These are phyloP conservation scores for Mucor piriformis DNA, from an alignment of 371 early-diverging fungal species.

Conservation along the genomic window DNA sequence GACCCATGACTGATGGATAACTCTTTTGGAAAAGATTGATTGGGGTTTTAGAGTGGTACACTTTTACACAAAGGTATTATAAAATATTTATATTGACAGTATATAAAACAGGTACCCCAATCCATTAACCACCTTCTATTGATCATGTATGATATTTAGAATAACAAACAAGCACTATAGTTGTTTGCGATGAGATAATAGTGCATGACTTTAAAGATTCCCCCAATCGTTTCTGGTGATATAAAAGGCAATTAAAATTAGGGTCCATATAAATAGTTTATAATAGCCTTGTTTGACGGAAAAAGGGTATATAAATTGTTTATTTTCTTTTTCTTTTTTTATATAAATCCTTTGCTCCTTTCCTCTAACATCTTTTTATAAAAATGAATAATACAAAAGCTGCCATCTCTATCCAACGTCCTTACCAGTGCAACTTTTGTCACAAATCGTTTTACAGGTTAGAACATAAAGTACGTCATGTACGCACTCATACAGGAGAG, in stretches of 20 bases:
- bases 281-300: slow-evolving; percentile 14
- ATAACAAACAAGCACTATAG: neutral
- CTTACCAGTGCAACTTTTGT: slow-evolving; percentile 74
- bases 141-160: no score
- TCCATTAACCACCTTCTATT: neutral
- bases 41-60: neutral
- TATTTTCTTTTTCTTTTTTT: slow-evolving; percentile 8
- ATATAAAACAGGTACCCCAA: no score
- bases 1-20: no score
- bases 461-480: slow-evolving; percentile 82
- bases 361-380: neutral
- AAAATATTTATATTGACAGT: no score
- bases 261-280: slow-evolving; percentile 24
- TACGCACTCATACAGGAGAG: slow-evolving; percentile 89
- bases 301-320: slow-evolving; percentile 7
- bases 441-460: slow-evolving; percentile 75
- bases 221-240: slow-evolving; percentile 3
- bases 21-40: no score
- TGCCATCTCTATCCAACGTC: slow-evolving; percentile 31
- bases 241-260: slow-evolving; percentile 6
- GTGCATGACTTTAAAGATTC: neutral
- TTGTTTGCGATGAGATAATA: slow-evolving; percentile 7
- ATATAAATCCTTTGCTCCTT: slow-evolving; percentile 6
- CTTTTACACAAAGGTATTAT: neutral
- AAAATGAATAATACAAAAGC: neutral